Evolutionary conservation across 2,329 filamentous ascomycete genomes (phyloP).

Genomic region (Colletotrichum plurivorum): DNA sequence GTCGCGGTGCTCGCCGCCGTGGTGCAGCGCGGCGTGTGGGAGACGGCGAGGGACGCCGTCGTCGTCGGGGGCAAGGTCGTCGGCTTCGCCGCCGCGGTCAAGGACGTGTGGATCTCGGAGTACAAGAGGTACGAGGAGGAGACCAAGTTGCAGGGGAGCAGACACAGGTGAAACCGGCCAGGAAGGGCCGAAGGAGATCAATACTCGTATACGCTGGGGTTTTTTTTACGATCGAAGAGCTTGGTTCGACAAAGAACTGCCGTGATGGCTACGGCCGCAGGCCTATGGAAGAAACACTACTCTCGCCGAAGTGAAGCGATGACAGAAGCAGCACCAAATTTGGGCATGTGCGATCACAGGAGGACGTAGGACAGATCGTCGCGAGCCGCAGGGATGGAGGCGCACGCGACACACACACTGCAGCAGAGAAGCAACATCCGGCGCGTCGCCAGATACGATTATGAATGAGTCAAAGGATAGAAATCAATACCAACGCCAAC

Average conservation of each 20-base stretch:
- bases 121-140: conserved; percentile 70
- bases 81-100: conserved; percentile 63
- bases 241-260: not conserved
- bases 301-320: too few relatives aligned
- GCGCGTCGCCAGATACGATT: conserved; percentile 16
- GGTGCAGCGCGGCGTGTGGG: conserved; percentile 76
- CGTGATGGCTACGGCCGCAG: too few relatives aligned
- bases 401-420: not conserved
- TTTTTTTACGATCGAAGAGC: not conserved
- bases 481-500: conserved; percentile 54
- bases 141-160: conserved; percentile 48
- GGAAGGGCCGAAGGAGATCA: not conserved
- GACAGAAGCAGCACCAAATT: too few relatives aligned
- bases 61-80: conserved; percentile 59
- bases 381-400: not conserved
- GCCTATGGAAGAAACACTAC: too few relatives aligned
- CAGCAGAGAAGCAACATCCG: not conserved
- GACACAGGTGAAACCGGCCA: conserved; percentile 25
- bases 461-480: conserved; percentile 28
- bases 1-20: conserved; percentile 68
- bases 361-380: not conserved
- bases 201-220: not conserved
- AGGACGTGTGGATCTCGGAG: conserved; percentile 69
- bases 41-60: conserved; percentile 72
- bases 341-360: too few relatives aligned